A percentile compares a stretch with the other conserved stretches of the same genome.
phyloP scores from a whole-genome alignment of 2,329 filamentous ascomycete genomes.

The Penicillium sp. region DNA sequence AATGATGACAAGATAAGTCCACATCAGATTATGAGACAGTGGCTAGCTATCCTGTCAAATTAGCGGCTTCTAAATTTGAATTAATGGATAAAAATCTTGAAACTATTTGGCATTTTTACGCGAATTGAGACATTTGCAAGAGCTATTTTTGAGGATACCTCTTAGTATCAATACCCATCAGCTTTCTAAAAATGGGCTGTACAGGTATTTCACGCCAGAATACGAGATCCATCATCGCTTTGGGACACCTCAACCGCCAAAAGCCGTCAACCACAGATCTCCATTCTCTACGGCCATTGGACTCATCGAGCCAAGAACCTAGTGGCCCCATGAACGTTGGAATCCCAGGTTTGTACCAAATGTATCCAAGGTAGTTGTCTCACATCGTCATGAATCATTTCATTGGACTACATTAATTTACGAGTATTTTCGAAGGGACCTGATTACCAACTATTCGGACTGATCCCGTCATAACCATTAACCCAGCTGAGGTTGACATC shows the following conservation, averaged over 20 bases:
- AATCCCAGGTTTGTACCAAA: background rate
- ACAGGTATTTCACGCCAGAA: background rate
- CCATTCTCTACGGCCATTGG: background rate
- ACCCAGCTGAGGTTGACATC: background rate
- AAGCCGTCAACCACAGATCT: background rate
- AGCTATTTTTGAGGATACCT: background rate
- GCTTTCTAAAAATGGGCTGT: background rate
- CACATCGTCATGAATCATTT: background rate
- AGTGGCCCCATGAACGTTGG: background rate
- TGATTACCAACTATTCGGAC: background rate
- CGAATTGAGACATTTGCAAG: slow-evolving; percentile 3
- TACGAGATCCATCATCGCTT: background rate
- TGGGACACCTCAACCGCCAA: background rate
- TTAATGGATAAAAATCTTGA: background rate
- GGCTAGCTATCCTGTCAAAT: background rate
- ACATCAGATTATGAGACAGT: background rate
- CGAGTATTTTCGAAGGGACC: background rate
- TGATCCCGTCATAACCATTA: background rate
- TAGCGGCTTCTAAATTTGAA: background rate
- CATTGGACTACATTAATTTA: background rate
- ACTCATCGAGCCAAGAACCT: background rate
- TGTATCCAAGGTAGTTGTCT: background rate
- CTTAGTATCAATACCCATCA: background rate
- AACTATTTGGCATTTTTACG: background rate
- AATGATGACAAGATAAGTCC: background rate